Evolutionary conservation across 1,284 basidiomycete species (phyloP).

Genomic region (Coriolopsis trogii): DNA sequence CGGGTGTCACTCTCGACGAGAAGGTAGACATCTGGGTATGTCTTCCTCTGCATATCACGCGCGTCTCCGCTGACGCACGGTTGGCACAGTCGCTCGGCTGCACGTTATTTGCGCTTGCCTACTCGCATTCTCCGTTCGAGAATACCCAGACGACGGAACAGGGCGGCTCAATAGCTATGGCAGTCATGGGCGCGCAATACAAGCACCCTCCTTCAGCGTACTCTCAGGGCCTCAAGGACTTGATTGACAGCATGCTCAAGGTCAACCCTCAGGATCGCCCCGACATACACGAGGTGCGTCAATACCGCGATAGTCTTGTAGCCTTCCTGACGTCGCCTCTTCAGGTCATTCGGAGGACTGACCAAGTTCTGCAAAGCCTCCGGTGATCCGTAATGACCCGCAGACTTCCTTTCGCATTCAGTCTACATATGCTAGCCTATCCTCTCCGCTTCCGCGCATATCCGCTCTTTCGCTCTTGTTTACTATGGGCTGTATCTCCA

Average conservation of each 20-base stretch:
- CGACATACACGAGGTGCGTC: slow-evolving; percentile 76
- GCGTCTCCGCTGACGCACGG: neutral
- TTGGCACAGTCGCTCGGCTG: slow-evolving; percentile 83
- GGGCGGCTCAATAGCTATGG: slow-evolving; percentile 94
- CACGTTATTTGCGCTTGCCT: slow-evolving; percentile 89
- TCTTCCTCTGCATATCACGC: slow-evolving; percentile 3
- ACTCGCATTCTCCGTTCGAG: slow-evolving; percentile 93
- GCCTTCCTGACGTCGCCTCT: too few relatives aligned
- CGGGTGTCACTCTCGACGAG: slow-evolving; percentile 84
- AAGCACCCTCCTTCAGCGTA: slow-evolving; percentile 84
- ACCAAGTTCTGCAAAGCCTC: slow-evolving; percentile 62
- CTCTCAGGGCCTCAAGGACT: slow-evolving; percentile 75
- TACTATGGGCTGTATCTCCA: slow-evolving; percentile 17
- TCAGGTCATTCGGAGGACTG: slow-evolving; percentile 74
- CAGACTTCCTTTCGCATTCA: neutral
- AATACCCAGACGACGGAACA: slow-evolving; percentile 84
- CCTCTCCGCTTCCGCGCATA: slow-evolving; percentile 1
- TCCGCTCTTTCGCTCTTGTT: slow-evolving; percentile 18
- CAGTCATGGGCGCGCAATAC: slow-evolving; percentile 89
- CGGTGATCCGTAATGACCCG: slow-evolving; percentile 37
- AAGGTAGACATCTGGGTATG: slow-evolving; percentile 95
- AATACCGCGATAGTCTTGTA: too few relatives aligned
- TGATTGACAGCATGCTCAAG: slow-evolving; percentile 86
- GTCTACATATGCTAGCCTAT: slow-evolving; percentile 2
- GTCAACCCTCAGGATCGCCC: slow-evolving; percentile 81